Base-by-base conservation (phyloP, 225 moss, liverwort and hornwort genomes). In the Physcomitrellopsis africana region DNA sequence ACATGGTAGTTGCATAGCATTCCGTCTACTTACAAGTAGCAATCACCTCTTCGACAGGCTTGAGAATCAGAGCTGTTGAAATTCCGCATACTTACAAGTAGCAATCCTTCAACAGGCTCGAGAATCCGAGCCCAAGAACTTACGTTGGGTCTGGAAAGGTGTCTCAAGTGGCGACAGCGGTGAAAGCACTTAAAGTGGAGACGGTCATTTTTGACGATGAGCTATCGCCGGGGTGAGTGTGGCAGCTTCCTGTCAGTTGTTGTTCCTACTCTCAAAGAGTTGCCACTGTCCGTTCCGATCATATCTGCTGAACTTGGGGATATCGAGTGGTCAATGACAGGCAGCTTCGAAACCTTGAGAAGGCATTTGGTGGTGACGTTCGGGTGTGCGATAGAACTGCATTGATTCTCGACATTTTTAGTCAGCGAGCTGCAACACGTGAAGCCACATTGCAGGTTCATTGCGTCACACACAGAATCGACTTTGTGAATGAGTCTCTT, bases 321-420 rank as follows among this genome's bases (percentile, higher is more conserved):
- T 53, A 10, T 72, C 26, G 27, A 10, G 60, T 74, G 75, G 29
- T 53, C 20, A 63, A 52, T 81, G 73, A 37, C 91, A 97, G 97
- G 60, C 97, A 99, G 75, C 91, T 95, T 77, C 86, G 97, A 57
- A 99, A 94, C 69, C 83, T 99, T 76, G 94, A 94, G 76, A 99
- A 95, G 78, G 82, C 85, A 57, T 93, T 99, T 56, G 95, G 90
- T 17, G 92, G 90, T 63, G 81, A 92, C 23, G 92, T 99, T 78
- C 91, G 97, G 46, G 97, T 99, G 13, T 99, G 97, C 80, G 97
- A 99, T 80, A 87, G 97, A 81, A 99, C 94, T 62, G 97, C 97
- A 51, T 81, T 99, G 85, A 99, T 99, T 85, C 92, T 99, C 55
- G 97, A 99, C 71, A 99, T 99, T 66, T 99, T 99, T 53, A 93